Evolutionary conservation across 2,329 filamentous ascomycete genomes (phyloP).

Genomic region (Zymoseptoria passerinii): DNA sequence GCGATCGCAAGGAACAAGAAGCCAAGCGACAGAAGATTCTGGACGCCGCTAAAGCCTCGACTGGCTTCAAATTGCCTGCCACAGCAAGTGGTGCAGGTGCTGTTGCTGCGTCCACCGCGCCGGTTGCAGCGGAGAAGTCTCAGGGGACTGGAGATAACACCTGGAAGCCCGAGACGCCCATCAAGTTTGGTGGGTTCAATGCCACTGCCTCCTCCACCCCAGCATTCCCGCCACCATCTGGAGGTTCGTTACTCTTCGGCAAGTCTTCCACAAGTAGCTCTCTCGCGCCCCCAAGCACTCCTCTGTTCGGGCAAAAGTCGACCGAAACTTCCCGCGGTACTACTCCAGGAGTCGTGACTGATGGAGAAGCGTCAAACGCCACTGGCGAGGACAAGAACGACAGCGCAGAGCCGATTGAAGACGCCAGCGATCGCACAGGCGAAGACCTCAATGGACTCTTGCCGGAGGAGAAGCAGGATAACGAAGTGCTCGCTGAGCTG

Average conservation of each 20-base stretch:
- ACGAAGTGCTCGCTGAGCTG: conserved; percentile 61
- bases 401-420: conserved; percentile 20
- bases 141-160: conserved; percentile 34
- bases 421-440: conserved; percentile 21
- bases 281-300: background rate
- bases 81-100: conserved; percentile 5
- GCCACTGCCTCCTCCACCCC: conserved; percentile 20
- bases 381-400: conserved; percentile 35
- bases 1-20: conserved; percentile 38
- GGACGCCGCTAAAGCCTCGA: conserved; percentile 28
- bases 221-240: conserved; percentile 14
- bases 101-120: background rate
- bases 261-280: background rate
- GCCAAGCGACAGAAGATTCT: conserved; percentile 38
- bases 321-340: conserved; percentile 36
- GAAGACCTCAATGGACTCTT: conserved; percentile 58
- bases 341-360: conserved; percentile 40
- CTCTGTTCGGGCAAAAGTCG: background rate
- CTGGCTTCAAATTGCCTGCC: conserved; percentile 19
- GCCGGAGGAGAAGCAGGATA: conserved; percentile 53
- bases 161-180: conserved; percentile 41
- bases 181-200: conserved; percentile 36
- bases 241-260: conserved; percentile 5
- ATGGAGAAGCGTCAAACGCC: conserved; percentile 29
- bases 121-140: conserved; percentile 13